Conservation (phyloP, 352 stramenopile genomes). For the Phytophthora citricola region DNA sequence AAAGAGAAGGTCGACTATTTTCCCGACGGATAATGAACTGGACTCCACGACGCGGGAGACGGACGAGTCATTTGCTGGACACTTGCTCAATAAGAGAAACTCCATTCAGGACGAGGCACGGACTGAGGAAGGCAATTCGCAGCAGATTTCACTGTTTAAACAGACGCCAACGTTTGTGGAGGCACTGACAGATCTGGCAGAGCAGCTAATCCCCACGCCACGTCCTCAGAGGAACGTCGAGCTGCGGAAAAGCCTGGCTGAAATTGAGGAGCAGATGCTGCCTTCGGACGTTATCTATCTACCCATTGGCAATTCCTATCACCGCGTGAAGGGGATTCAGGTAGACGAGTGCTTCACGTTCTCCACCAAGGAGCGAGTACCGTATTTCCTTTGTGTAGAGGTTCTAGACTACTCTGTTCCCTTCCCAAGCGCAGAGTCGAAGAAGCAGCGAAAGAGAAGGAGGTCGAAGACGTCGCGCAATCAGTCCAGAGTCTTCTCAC, state of each 20-base stretch:
- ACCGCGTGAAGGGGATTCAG: slow-evolving; percentile 76
- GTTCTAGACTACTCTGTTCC: slow-evolving; percentile 75
- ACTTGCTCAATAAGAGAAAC: slow-evolving; percentile 58
- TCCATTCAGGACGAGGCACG: slow-evolving; percentile 65
- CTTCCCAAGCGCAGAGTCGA: slow-evolving; percentile 20
- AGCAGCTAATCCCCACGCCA: slow-evolving; percentile 62
- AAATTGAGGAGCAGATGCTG: slow-evolving; percentile 62
- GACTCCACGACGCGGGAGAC: slow-evolving; percentile 37
- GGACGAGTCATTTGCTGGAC: slow-evolving; percentile 65
- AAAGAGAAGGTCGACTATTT: slow-evolving; percentile 58
- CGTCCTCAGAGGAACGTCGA: slow-evolving; percentile 53
- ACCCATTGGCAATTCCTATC: slow-evolving; percentile 76
- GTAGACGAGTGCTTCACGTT: slow-evolving; percentile 86
- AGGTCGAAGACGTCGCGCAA: slow-evolving; percentile 33
- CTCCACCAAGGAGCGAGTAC: slow-evolving; percentile 85
- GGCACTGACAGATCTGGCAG: slow-evolving; percentile 70
- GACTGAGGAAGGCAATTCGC: slow-evolving; percentile 62
- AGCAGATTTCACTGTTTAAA: slow-evolving; percentile 74
- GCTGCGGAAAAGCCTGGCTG: slow-evolving; percentile 51
- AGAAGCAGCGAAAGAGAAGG: slow-evolving; percentile 37
- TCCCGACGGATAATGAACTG: slow-evolving; percentile 66
- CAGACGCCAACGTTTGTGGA: slow-evolving; percentile 75
- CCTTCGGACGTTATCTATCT: slow-evolving; percentile 83
- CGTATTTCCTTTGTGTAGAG: slow-evolving; percentile 84
- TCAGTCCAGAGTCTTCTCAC: slow-evolving; percentile 45